Conservation (phyloP, 2,329 filamentous ascomycete genomes). For the Botrytis pseudocinerea region DNA sequence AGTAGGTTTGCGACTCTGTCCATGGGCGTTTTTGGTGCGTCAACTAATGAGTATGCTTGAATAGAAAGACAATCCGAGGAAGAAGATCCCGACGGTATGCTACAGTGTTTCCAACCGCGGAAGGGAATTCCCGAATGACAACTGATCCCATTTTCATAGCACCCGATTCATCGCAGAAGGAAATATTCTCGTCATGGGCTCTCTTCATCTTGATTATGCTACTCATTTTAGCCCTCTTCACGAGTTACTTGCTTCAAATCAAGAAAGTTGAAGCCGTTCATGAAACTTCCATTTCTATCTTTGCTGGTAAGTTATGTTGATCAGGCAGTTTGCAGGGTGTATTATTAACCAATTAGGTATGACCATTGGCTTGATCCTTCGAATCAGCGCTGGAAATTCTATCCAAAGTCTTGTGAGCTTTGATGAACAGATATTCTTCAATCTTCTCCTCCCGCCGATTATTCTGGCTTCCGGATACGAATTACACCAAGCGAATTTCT, state of each 20-base stretch:
- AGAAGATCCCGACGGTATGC: slow-evolving; percentile 37
- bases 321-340: background rate
- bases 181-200: slow-evolving; percentile 94
- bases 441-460: slow-evolving; percentile 95
- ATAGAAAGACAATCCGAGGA: slow-evolving; percentile 39
- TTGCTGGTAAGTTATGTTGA: slow-evolving; percentile 64
- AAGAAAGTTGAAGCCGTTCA: slow-evolving; percentile 97
- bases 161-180: slow-evolving; percentile 83
- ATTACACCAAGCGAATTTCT: slow-evolving; percentile 97
- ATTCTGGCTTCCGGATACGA: slow-evolving; percentile 97
- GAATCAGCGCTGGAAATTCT: slow-evolving; percentile 76
- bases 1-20: slow-evolving; percentile 36
- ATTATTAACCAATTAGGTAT: slow-evolving; percentile 62
- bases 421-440: slow-evolving; percentile 99
- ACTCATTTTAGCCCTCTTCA: slow-evolving; percentile 91
- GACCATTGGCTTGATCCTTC: slow-evolving; percentile 87
- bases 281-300: slow-evolving; percentile 97
- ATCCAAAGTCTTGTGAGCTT: slow-evolving; percentile 93
- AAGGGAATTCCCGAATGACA: slow-evolving; percentile 31
- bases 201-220: slow-evolving; percentile 95
- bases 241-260: slow-evolving; percentile 94
- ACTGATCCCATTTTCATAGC: slow-evolving; percentile 45
- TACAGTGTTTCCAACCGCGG: background rate
- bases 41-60: slow-evolving; percentile 28
- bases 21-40: slow-evolving; percentile 8